Evolutionary conservation across 1,284 basidiomycete species (phyloP).

Genomic region (Ganoderma boninense): DNA sequence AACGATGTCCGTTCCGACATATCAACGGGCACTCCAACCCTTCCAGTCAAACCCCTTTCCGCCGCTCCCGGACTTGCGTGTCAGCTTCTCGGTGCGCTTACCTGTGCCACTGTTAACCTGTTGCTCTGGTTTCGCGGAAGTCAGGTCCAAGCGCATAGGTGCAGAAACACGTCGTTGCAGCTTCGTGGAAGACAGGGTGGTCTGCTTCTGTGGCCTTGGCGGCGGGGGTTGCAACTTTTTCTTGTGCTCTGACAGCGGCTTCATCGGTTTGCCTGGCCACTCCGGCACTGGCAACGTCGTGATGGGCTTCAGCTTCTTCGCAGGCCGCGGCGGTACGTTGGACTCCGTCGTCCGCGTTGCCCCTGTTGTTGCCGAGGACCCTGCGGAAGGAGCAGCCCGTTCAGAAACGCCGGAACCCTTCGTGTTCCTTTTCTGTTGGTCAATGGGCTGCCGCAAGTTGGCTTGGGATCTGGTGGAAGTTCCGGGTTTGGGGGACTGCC

Average conservation of each 20-base stretch:
- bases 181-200: constrained; percentile 17
- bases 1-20: not conserved
- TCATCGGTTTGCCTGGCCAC: constrained; percentile 20
- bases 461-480: not conserved
- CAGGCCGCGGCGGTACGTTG: constrained; percentile 3
- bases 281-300: constrained; percentile 23
- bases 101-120: not conserved
- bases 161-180: constrained; percentile 19
- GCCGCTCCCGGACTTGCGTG: constrained; percentile 9
- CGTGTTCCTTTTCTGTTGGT: too few species aligned
- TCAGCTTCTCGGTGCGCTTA: constrained; percentile 13
- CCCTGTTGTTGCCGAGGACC: not conserved
- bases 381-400: not conserved
- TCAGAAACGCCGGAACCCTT: not conserved
- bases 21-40: constrained; percentile 25
- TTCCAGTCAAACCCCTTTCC: constrained; percentile 31
- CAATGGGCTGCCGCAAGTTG: not conserved
- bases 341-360: not conserved
- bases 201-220: constrained; percentile 17
- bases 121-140: not conserved
- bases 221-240: constrained; percentile 4
- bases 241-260: constrained; percentile 24
- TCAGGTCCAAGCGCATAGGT: constrained; percentile 10
- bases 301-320: constrained; percentile 31
- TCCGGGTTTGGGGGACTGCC: not conserved